Conservation (phyloP, 2,329 filamentous ascomycete species). For the Grosmannia penicillata region DNA sequence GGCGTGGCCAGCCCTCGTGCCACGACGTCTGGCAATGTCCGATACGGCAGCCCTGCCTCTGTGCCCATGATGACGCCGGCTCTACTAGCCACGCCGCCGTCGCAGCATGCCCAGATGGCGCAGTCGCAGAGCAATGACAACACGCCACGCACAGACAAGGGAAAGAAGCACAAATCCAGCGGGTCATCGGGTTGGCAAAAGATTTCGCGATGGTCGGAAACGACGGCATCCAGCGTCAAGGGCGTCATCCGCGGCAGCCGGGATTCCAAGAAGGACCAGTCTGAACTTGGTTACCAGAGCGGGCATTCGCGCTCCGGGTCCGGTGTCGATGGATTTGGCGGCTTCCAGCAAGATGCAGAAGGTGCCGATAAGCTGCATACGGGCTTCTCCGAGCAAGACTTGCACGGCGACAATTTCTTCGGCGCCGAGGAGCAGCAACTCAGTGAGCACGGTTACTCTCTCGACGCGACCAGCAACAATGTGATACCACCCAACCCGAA, state of each 20-base stretch:
- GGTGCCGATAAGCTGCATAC: slow-evolving; percentile 46
- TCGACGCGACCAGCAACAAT: background rate
- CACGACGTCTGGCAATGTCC: slow-evolving; percentile 36
- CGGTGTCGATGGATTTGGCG: slow-evolving; percentile 53
- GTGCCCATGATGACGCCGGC: slow-evolving; percentile 7
- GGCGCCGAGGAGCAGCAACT: slow-evolving; percentile 8
- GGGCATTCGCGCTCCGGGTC: slow-evolving; percentile 62
- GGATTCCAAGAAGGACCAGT: slow-evolving; percentile 46
- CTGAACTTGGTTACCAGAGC: slow-evolving; percentile 19
- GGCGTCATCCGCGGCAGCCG: slow-evolving; percentile 60
- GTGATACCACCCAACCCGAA: slow-evolving; percentile 27
- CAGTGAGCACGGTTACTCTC: slow-evolving; percentile 1
- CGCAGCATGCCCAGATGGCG: background rate
- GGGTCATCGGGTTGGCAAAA: slow-evolving; percentile 71
- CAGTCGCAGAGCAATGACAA: slow-evolving; percentile 56
- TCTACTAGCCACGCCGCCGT: slow-evolving; percentile 28
- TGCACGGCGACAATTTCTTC: slow-evolving; percentile 16
- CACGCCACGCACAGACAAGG: slow-evolving; percentile 60
- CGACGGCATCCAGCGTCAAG: slow-evolving; percentile 75
- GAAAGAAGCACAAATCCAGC: slow-evolving; percentile 78
- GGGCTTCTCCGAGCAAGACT: slow-evolving; percentile 39
- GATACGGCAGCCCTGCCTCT: slow-evolving; percentile 2
- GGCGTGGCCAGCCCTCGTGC: slow-evolving; percentile 18
- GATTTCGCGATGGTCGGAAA: slow-evolving; percentile 95
- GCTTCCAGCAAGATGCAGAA: slow-evolving; percentile 40